Evolutionary conservation across 1,284 basidiomycete species (phyloP).

Genomic region (Cutaneotrichosporon cyanovorans): DNA sequence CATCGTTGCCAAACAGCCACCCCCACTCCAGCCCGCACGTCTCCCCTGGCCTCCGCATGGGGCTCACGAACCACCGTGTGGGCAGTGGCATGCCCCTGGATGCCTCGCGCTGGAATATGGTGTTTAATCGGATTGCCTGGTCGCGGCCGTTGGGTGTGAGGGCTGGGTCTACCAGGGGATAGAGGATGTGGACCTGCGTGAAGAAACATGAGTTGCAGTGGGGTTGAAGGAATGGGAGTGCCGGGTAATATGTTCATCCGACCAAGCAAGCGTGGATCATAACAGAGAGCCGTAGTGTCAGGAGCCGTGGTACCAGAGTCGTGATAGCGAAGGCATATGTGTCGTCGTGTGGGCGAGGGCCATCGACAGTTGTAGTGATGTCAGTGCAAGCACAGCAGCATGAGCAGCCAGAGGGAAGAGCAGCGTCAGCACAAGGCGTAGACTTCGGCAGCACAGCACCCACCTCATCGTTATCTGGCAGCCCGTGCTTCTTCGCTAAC

Average conservation of each 20-base stretch:
- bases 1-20: conserved; percentile 15
- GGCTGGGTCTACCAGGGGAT: conserved; percentile 25
- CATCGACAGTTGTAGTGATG: too few relatives aligned
- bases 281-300: too few relatives aligned
- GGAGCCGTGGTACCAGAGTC: too few relatives aligned
- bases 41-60: conserved; percentile 30
- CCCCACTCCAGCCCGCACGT: conserved; percentile 31
- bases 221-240: neutral
- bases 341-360: too few relatives aligned
- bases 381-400: too few relatives aligned
- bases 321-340: too few relatives aligned
- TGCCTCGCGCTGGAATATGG: conserved; percentile 19
- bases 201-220: neutral
- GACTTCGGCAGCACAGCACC: too few relatives aligned
- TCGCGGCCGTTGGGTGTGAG: conserved; percentile 21
- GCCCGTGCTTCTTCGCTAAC: conserved; percentile 17
- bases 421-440: too few relatives aligned
- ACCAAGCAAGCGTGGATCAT: too few relatives aligned
- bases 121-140: conserved; percentile 21
- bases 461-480: conserved; percentile 13
- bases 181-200: conserved; percentile 14
- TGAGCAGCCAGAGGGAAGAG: too few relatives aligned
- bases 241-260: too few relatives aligned
- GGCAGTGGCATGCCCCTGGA: conserved; percentile 27
- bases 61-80: conserved; percentile 24